Conservation (phyloP, 2,329 filamentous ascomycete genomes). For the Cladophialophora chaetospira region DNA sequence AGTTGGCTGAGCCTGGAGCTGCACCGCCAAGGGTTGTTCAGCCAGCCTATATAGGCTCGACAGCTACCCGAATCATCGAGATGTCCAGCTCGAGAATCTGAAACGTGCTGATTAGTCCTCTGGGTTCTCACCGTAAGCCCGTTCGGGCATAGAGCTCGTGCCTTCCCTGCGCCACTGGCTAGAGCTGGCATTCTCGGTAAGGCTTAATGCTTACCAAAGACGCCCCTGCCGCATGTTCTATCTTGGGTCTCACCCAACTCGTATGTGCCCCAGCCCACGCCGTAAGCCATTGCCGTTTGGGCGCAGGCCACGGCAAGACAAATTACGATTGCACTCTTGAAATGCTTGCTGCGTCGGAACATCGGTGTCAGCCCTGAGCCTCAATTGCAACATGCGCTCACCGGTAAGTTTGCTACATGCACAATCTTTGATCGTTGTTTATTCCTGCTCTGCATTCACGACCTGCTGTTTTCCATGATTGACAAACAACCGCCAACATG, state of each 20-base stretch:
- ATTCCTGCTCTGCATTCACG: not conserved
- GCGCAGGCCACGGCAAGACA: constrained; percentile 4
- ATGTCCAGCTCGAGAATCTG: not conserved
- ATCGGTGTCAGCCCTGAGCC: constrained; percentile 8
- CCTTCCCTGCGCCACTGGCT: constrained; percentile 1
- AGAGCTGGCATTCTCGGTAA: not conserved
- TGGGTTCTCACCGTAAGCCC: not conserved
- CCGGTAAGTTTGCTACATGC: not conserved
- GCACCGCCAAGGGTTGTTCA: not conserved
- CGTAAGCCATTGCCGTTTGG: constrained; percentile 7
- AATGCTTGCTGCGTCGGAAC: constrained; percentile 1
- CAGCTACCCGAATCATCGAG: not conserved
- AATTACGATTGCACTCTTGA: not conserved
- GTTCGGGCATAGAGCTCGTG: constrained; percentile 2
- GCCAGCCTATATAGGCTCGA: no score
- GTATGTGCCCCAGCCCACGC: constrained; percentile 7
- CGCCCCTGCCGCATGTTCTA: constrained; percentile 15
- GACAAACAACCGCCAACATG: constrained; percentile 10
- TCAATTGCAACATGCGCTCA: not conserved
- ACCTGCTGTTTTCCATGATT: constrained; percentile 10
- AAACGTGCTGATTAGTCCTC: constrained; percentile 4
- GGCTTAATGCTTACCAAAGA: constrained; percentile 10
- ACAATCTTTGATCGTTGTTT: not conserved
- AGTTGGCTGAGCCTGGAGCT: not conserved
- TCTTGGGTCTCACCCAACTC: constrained; percentile 15